Percentiles rank a stretch among this genome's conserved stretches.
Conservation (phyloP, 2,329 filamentous ascomycete genomes). For the Pseudopithomyces chartarum region DNA sequence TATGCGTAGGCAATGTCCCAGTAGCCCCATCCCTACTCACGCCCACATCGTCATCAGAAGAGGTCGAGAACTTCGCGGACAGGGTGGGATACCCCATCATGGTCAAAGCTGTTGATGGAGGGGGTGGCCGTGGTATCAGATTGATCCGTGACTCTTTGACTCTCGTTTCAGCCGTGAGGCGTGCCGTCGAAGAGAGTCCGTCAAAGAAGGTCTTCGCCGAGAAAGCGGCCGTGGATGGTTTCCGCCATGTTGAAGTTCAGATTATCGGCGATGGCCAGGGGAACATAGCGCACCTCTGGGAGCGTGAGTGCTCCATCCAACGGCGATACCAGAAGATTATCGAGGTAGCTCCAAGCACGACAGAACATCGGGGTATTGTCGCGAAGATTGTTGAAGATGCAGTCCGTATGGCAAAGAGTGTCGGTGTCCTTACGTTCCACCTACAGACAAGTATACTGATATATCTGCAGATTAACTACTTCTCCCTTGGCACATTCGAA, state of each 20-base stretch:
- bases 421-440: conserved; percentile 25
- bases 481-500: conserved; percentile 67
- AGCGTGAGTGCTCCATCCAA: conserved; percentile 66
- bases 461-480: conserved; percentile 54
- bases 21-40: conserved; percentile 54
- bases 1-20: conserved; percentile 50
- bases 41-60: conserved; percentile 50
- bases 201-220: conserved; percentile 63
- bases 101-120: conserved; percentile 69
- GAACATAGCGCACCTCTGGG: conserved; percentile 61
- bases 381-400: conserved; percentile 59
- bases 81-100: conserved; percentile 60
- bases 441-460: not conserved
- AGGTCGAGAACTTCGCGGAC: conserved; percentile 63
- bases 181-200: conserved; percentile 63
- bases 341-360: conserved; percentile 61
- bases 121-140: conserved; percentile 65
- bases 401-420: conserved; percentile 56
- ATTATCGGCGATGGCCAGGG: conserved; percentile 62
- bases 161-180: conserved; percentile 49
- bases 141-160: not conserved
- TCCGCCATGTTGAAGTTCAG: conserved; percentile 66
- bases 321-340: conserved; percentile 66
- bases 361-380: conserved; percentile 53
- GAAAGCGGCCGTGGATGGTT: conserved; percentile 66